A percentile compares a stretch with the other conserved stretches of the same genome.
Evolutionary conservation across 2,329 filamentous ascomycete species (phyloP).

Genomic region (Alternaria gansuensis): DNA sequence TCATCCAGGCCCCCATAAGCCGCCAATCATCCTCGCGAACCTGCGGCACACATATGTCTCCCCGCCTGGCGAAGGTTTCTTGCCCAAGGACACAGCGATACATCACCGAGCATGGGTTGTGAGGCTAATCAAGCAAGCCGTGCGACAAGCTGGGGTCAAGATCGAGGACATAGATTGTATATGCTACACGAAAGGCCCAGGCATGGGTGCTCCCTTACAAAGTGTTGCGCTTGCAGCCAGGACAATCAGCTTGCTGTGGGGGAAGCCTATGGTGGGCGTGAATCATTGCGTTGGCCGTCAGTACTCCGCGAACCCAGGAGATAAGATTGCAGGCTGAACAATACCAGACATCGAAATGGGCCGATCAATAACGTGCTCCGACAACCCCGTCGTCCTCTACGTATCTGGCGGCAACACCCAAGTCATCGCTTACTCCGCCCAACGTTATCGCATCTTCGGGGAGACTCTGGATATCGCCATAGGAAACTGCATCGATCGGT

Average conservation of each 20-base stretch:
- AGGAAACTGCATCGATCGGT: slow-evolving; percentile 95
- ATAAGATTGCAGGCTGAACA: background rate
- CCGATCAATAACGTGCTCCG: slow-evolving; percentile 85
- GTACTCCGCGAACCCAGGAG: slow-evolving; percentile 31
- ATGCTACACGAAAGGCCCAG: slow-evolving; percentile 94
- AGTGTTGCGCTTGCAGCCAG: slow-evolving; percentile 86
- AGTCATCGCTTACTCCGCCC: slow-evolving; percentile 94
- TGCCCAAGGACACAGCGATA: slow-evolving; percentile 93
- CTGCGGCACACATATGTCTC: slow-evolving; percentile 92
- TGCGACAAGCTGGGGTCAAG: slow-evolving; percentile 68
- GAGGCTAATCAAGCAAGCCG: slow-evolving; percentile 78
- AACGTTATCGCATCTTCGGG: slow-evolving; percentile 96
- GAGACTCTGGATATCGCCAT: slow-evolving; percentile 98
- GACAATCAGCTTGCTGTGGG: slow-evolving; percentile 83
- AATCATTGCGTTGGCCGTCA: slow-evolving; percentile 94
- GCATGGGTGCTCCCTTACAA: slow-evolving; percentile 93
- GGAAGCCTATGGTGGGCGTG: slow-evolving; percentile 87
- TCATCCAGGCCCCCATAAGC: slow-evolving; percentile 65
- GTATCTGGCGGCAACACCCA: slow-evolving; percentile 97
- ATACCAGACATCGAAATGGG: slow-evolving; percentile 90
- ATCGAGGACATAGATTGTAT: slow-evolving; percentile 81
- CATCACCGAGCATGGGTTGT: slow-evolving; percentile 92
- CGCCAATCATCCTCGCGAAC: slow-evolving; percentile 79
- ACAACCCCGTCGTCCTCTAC: slow-evolving; percentile 93
- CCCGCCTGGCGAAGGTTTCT: slow-evolving; percentile 90